Percentiles rank a stretch among this genome's conserved stretches.
phyloP scores from a whole-genome alignment of 1,139 yeast genomes.

The Yamadazyma diddensiae region DNA sequence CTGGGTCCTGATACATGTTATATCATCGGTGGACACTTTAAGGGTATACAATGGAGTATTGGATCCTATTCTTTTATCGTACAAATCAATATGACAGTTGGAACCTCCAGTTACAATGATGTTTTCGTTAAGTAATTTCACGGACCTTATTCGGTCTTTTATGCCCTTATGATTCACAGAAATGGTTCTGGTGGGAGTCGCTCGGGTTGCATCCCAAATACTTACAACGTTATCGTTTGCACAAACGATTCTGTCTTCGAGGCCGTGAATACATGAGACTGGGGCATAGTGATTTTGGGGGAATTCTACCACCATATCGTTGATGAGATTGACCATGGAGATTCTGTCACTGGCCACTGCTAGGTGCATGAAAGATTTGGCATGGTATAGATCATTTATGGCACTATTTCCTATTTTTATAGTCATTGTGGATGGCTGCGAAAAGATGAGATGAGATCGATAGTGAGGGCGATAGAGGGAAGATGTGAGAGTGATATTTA shows the following conservation, averaged over 20 bases:
- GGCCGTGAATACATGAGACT: slow-evolving; percentile 6
- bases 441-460: too few species aligned
- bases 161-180: slow-evolving; percentile 5
- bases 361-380: slow-evolving; percentile 8
- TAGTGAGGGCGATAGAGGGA: background rate
- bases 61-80: slow-evolving; percentile 12
- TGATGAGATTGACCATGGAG: slow-evolving; percentile 10
- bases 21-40: slow-evolving; percentile 27
- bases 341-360: slow-evolving; percentile 17
- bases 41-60: slow-evolving; percentile 10
- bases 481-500: background rate
- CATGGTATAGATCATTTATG: slow-evolving; percentile 1
- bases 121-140: slow-evolving; percentile 13
- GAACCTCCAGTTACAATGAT: slow-evolving; percentile 26
- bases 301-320: slow-evolving; percentile 7
- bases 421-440: too few species aligned
- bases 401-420: background rate
- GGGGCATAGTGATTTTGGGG: slow-evolving; percentile 7
- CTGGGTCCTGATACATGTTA: slow-evolving; percentile 23
- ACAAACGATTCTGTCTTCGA: slow-evolving; percentile 70
- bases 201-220: slow-evolving; percentile 23
- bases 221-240: slow-evolving; percentile 95
- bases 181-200: slow-evolving; percentile 6
- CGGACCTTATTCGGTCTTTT: slow-evolving; percentile 13
- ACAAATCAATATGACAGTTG: slow-evolving; percentile 13